These are phyloP conservation scores for Globisporangium cederbergense DNA, from an alignment of 352 stramenopile genomes.

Conservation along the genomic window DNA sequence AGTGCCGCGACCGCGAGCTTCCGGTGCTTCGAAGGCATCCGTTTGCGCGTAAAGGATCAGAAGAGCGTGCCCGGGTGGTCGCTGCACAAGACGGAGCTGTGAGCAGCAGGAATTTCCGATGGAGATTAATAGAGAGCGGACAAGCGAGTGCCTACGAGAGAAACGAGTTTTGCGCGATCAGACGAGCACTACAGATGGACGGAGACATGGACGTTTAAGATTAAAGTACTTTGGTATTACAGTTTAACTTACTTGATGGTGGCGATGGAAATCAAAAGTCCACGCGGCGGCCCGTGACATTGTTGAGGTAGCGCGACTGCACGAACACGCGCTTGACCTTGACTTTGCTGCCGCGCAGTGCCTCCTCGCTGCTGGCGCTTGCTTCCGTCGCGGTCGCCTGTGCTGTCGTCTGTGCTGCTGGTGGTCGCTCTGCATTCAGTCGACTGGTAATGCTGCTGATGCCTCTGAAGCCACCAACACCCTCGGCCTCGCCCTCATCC, in stretches of 20 bases:
- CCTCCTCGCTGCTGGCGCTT: not conserved
- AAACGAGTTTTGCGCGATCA: not conserved
- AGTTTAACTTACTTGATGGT: slow-evolving; percentile 5
- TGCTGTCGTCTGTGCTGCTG: not conserved
- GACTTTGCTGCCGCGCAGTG: slow-evolving; percentile 9
- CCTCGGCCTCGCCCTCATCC: not conserved
- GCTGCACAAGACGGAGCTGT: slow-evolving; percentile 49
- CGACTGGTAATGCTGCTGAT: slow-evolving; percentile 7
- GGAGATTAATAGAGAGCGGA: not conserved
- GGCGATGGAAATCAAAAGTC: slow-evolving; percentile 7
- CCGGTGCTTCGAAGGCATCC: slow-evolving; percentile 72
- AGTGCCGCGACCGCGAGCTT: slow-evolving; percentile 28
- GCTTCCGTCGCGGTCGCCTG: slow-evolving; percentile 10
- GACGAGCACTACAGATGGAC: not conserved
- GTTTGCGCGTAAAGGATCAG: slow-evolving; percentile 79
- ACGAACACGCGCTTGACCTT: slow-evolving; percentile 41
- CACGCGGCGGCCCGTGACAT: slow-evolving; percentile 21
- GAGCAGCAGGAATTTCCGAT: slow-evolving; percentile 3
- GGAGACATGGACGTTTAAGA: slow-evolving; percentile 1
- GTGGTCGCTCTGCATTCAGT: slow-evolving; percentile 3
- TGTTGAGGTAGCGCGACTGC: slow-evolving; percentile 41
- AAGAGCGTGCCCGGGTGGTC: slow-evolving; percentile 82
- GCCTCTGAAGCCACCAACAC: not conserved
- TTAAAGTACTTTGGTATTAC: slow-evolving; percentile 10
- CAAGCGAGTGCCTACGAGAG: not conserved